Conservation (phyloP, 768 basidiomycete genomes). For the Calocera viscosa region DNA sequence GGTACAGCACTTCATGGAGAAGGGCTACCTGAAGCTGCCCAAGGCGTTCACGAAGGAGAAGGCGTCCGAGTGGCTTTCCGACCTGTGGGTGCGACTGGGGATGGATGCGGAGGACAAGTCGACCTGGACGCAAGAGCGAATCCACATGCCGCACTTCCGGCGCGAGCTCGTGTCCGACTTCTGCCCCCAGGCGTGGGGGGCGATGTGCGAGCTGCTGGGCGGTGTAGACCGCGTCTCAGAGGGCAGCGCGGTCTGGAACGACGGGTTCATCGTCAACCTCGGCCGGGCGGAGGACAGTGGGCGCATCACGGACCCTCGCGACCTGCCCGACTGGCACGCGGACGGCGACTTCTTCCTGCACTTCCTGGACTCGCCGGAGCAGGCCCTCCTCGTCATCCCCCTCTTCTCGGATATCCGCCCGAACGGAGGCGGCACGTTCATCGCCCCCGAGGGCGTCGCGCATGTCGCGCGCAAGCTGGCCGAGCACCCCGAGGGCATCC, state of each 20-base stretch:
- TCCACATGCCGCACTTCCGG: constrained; percentile 45
- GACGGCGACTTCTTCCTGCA: constrained; percentile 21
- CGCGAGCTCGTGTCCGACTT: constrained; percentile 37
- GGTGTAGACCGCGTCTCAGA: constrained; percentile 44
- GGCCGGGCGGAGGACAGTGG: constrained; percentile 32
- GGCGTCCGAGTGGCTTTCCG: constrained; percentile 38
- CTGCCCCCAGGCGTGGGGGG: constrained; percentile 42
- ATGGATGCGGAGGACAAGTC: constrained; percentile 40
- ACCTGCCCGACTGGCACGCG: constrained; percentile 49
- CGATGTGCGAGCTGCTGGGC: constrained; percentile 48
- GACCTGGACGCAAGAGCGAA: constrained; percentile 39
- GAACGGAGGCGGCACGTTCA: constrained; percentile 47
- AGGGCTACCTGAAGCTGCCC: constrained; percentile 44
- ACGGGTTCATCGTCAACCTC: constrained; percentile 53
- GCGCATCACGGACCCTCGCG: constrained; percentile 31
- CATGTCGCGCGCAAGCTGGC: constrained; percentile 19
- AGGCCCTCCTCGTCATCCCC: constrained; percentile 50
- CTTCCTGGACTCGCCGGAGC: constrained; percentile 54
- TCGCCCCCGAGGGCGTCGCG: constrained; percentile 43
- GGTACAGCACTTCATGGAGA: constrained; percentile 41
- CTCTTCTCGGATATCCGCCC: constrained; percentile 46
- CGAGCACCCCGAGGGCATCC: constrained; percentile 19
- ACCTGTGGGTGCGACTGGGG: constrained; percentile 24
- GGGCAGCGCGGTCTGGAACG: constrained; percentile 30
- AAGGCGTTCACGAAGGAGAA: constrained; percentile 43